Evolutionary conservation across 1,139 yeast genomes (phyloP), one percentile per base, ranked within the genome.

Genomic region (Meyerozyma carpophila): DNA sequence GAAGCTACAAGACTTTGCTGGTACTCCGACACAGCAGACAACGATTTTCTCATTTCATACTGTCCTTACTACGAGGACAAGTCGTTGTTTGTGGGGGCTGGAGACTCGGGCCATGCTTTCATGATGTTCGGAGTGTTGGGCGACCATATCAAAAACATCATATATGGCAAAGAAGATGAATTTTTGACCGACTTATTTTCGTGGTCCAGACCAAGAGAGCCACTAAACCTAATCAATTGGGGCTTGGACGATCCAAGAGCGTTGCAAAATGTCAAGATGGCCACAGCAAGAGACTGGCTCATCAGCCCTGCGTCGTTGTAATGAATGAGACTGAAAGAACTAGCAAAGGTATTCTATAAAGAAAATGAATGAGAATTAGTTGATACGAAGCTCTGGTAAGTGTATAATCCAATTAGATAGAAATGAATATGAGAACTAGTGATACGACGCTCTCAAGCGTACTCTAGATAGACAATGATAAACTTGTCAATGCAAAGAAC

Each of bases 241-340:
- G 59, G 59, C 5, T 14, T 36, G 3, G 40, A 46, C 4, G 60
- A 58, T 41, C 59, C 61, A 24, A 50, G 61, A 38, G 54, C 55
- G 5, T 42, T 58, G 11, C 44, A 37, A 1, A 49, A 56, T 40
- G 43, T 50, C 16, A 43, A 47, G 36, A 54, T 58, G 57, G 55
- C 61, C 4, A 46, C 58, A 1, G 41, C 50, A 8, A 42, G 41
- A 10, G 61, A 58, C 37, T 56, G 59, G 58, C 27, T 25, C 20
- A 27, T 27, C 29, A 11, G 13, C 13, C 29, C 29, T 10, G 29
- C n/a, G 8, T 10, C 10, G 8, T 26, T 26, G 28, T 26, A 10
- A 26, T 8, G 8, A 26, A 16, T 3, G 3, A 16, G 18, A 16
- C 18, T 16, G 3, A 3, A 16, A 2, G 18, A 16, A 16, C 18